A percentile compares a stretch with the other conserved stretches of the same genome.
Conservation (phyloP, 2,329 filamentous ascomycete genomes). For the Grosmannia clavigera region DNA sequence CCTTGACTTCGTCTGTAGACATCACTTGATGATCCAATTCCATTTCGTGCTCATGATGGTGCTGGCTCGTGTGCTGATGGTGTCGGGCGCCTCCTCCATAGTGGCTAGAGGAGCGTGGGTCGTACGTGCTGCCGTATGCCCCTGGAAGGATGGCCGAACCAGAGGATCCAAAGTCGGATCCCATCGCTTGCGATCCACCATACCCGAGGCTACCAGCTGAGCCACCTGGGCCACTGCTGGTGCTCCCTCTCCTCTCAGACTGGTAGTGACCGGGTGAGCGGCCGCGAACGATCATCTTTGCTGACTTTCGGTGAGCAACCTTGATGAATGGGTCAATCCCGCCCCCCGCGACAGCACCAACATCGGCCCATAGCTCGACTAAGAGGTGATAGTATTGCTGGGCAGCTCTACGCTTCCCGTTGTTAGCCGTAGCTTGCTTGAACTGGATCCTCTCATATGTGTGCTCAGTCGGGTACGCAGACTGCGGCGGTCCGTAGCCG, state of each 20-base stretch:
- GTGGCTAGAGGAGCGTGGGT: constrained; percentile 25
- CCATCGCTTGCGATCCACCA: constrained; percentile 25
- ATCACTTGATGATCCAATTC: constrained; percentile 35
- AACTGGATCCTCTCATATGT: constrained; percentile 87
- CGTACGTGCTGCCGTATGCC: constrained; percentile 25
- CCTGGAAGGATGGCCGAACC: constrained; percentile 27
- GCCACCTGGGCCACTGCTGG: constrained; percentile 55
- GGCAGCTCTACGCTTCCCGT: constrained; percentile 77
- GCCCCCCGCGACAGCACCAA: constrained; percentile 29
- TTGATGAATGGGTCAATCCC: constrained; percentile 49
- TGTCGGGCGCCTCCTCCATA: constrained; percentile 28
- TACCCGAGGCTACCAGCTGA: constrained; percentile 47
- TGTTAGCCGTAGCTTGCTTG: constrained; percentile 88
- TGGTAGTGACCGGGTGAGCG: constrained; percentile 73
- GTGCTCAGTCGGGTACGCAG: constrained; percentile 37
- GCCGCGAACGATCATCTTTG: constrained; percentile 78
- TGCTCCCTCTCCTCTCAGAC: constrained; percentile 54
- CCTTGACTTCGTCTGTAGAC: constrained; percentile 37
- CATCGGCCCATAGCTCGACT: constrained; percentile 67
- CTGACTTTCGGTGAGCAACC: constrained; percentile 59
- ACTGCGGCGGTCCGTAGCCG: constrained; percentile 24
- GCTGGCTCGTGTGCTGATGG: constrained; percentile 16
- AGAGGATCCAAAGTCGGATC: constrained; percentile 24
- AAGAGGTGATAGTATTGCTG: constrained; percentile 92
- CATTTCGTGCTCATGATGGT: constrained; percentile 30